Evolutionary conservation across 345 rosid species (phyloP).

Genomic region (Hibiscus tridactylites): DNA sequence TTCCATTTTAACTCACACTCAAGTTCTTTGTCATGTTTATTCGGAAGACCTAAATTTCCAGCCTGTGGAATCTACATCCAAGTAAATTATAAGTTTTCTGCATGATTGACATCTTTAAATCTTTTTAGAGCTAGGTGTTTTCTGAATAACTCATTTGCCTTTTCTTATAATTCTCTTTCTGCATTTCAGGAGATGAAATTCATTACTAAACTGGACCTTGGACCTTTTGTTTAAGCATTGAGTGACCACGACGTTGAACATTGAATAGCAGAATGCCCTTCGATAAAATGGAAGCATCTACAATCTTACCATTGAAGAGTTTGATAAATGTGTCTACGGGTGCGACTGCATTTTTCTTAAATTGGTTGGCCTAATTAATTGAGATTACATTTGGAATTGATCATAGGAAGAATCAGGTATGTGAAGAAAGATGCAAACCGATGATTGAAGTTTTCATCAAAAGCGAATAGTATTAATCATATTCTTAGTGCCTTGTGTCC

Average conservation of each 20-base stretch:
- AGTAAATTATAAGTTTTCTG: neutral
- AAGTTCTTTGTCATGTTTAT: neutral
- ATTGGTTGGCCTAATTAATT: neutral
- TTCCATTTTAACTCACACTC: neutral
- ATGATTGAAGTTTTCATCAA: neutral
- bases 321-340: neutral
- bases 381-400: neutral
- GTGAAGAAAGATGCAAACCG: neutral
- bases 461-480: neutral
- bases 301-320: neutral
- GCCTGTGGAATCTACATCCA: no score
- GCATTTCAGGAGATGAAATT: slow-evolving; percentile 8
- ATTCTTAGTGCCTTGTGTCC: neutral
- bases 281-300: neutral
- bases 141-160: neutral
- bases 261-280: neutral
- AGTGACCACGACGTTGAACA: neutral
- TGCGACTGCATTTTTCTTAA: neutral
- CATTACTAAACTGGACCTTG: neutral
- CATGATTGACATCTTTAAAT: neutral
- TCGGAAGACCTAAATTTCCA: neutral
- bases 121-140: neutral
- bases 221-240: neutral
- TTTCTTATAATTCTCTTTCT: neutral
- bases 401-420: neutral